phyloP scores from a whole-genome alignment of 441 rosid species.

The Rhodomyrtus psidioides region DNA sequence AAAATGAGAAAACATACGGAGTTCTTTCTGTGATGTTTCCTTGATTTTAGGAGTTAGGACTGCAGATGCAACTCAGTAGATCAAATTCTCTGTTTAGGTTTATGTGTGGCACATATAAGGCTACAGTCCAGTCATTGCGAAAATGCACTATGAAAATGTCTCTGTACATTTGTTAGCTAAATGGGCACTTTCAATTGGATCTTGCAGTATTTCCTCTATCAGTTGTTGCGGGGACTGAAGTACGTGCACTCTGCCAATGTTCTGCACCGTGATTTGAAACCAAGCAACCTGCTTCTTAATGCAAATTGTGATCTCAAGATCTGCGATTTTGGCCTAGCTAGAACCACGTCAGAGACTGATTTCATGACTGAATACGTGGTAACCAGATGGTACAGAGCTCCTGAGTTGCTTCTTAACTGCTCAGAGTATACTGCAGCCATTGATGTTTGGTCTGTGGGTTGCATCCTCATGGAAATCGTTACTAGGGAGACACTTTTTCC shows the following conservation, averaged over 20 bases:
- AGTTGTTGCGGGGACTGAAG: constrained; percentile 7
- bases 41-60: not conserved
- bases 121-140: not conserved
- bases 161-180: not conserved
- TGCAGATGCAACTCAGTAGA: not conserved
- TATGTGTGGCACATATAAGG: not conserved
- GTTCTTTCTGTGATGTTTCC: not conserved
- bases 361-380: constrained; percentile 25
- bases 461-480: constrained; percentile 27
- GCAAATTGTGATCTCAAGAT: constrained; percentile 11
- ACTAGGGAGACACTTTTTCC: constrained; percentile 29
- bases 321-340: constrained; percentile 11
- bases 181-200: not conserved
- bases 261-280: constrained; percentile 6
- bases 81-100: not conserved
- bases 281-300: constrained; percentile 12
- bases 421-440: constrained; percentile 32
- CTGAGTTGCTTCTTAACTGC: constrained; percentile 33
- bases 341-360: constrained; percentile 10
- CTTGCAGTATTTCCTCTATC: constrained; percentile 11
- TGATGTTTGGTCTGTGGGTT: constrained; percentile 39
- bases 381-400: constrained; percentile 37
- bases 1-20: not conserved
- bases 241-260: constrained; percentile 13
- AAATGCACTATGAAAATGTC: not conserved